These are phyloP conservation scores for Pilatotrama ljubarskyi DNA, from an alignment of 768 basidiomycete species.

Conservation along the genomic window DNA sequence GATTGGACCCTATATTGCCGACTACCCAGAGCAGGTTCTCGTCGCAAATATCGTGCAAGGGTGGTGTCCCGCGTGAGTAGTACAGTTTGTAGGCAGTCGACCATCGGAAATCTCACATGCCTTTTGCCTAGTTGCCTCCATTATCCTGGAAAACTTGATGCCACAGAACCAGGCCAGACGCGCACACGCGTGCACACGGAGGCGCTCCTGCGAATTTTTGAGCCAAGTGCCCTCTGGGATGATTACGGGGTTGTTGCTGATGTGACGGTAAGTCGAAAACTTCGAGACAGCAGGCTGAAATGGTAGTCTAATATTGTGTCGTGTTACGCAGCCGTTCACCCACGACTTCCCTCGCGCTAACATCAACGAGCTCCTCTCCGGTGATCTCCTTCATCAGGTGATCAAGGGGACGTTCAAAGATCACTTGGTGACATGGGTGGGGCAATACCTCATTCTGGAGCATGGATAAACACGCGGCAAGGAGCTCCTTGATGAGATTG, in stretches of 20 bases:
- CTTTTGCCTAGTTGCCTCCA: neutral
- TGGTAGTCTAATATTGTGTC: too few relatives aligned
- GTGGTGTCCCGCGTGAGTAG: slow-evolving; percentile 21
- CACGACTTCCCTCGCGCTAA: slow-evolving; percentile 23
- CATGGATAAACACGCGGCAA: neutral
- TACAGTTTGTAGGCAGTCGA: neutral
- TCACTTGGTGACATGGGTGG: slow-evolving; percentile 25
- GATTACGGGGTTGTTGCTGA: neutral
- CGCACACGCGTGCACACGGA: neutral
- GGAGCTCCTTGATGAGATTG: slow-evolving; percentile 21
- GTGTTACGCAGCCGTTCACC: slow-evolving; percentile 9
- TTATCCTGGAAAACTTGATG: slow-evolving; percentile 3
- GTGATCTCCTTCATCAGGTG: slow-evolving; percentile 24
- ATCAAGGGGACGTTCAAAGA: slow-evolving; percentile 29
- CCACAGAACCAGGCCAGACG: neutral
- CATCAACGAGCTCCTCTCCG: slow-evolving; percentile 23
- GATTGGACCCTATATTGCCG: slow-evolving; percentile 25
- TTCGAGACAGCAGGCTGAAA: too few relatives aligned
- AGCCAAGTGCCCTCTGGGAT: neutral
- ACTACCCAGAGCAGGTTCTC: slow-evolving; percentile 24
- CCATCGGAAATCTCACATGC: too few relatives aligned
- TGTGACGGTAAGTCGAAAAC: neutral
- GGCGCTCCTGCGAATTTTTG: neutral
- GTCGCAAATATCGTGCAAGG: slow-evolving; percentile 18
- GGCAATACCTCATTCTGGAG: slow-evolving; percentile 21